Percentiles rank a stretch among this genome's conserved stretches.
Conservation (phyloP, 495 filamentous ascomycete genomes). For the Penicillium lagena region DNA sequence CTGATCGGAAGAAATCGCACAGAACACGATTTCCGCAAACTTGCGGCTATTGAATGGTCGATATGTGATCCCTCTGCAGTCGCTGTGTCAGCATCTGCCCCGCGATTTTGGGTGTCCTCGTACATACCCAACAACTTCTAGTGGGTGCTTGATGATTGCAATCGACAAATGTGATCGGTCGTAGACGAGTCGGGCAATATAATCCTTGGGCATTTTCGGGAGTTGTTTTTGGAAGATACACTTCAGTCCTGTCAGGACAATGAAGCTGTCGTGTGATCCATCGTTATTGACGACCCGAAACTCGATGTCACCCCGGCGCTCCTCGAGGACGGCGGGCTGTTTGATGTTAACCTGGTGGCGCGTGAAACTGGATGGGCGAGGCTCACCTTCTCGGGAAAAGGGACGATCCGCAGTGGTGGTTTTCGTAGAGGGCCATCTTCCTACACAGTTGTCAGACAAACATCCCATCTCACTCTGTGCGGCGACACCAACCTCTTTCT, state of each 20-base stretch:
- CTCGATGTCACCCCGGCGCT: conserved; percentile 92
- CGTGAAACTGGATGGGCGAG: not conserved
- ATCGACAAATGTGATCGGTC: conserved; percentile 94
- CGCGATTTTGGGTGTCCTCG: not conserved
- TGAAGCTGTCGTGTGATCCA: conserved; percentile 75
- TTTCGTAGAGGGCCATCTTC: conserved; percentile 30
- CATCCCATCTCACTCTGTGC: not conserved
- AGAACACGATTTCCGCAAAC: conserved; percentile 98
- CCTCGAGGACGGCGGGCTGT: conserved; percentile 85
- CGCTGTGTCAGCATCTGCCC: no score
- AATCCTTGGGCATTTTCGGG: conserved; percentile 98
- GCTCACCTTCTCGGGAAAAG: conserved; percentile 75
- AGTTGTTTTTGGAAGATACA: conserved; percentile 98
- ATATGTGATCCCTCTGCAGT: conserved; percentile 80
- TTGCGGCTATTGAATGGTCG: conserved; percentile 87
- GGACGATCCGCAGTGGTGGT: conserved; percentile 50
- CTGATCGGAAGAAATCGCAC: conserved; percentile 94
- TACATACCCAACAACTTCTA: conserved; percentile 79
- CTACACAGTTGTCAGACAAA: conserved; percentile 6
- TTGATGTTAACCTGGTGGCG: not conserved
- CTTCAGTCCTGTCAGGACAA: conserved; percentile 92
- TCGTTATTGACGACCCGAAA: conserved; percentile 99
- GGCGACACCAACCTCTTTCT: conserved; percentile 38
- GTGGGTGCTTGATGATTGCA: conserved; percentile 92
- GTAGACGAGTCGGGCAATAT: conserved; percentile 94